Evolutionary conservation across 805 yeast species (phyloP).

Genomic region (Sungouiella blattae): DNA sequence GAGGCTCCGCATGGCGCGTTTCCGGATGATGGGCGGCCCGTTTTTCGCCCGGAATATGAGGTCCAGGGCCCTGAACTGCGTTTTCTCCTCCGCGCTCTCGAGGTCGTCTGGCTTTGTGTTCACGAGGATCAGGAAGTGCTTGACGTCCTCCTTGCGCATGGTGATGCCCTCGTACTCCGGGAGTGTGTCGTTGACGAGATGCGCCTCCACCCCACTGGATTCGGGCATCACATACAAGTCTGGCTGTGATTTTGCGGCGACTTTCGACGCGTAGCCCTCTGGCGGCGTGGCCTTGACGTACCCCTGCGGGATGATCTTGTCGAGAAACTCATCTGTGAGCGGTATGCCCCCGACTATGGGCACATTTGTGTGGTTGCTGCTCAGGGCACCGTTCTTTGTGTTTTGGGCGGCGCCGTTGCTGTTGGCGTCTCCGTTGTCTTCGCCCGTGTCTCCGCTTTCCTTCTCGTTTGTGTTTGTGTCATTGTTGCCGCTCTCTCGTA

Average conservation of each 20-base stretch:
- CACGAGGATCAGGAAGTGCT: slow-evolving; percentile 61
- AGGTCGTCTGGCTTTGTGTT: slow-evolving; percentile 20
- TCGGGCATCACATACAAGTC: slow-evolving; percentile 31
- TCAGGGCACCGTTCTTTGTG: background rate
- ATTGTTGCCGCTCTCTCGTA: too few relatives aligned
- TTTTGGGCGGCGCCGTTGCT: background rate
- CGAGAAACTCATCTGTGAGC: slow-evolving; percentile 45
- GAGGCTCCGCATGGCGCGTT: slow-evolving; percentile 61
- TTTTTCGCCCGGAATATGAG: slow-evolving; percentile 71
- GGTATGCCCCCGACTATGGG: slow-evolving; percentile 29
- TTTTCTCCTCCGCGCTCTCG: slow-evolving; percentile 49
- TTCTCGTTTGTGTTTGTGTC: too few relatives aligned
- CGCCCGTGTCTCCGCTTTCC: background rate
- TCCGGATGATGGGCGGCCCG: slow-evolving; percentile 68
- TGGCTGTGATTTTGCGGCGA: too few relatives aligned
- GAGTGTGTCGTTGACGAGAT: slow-evolving; percentile 11
- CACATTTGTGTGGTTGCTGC: slow-evolving; percentile 2
- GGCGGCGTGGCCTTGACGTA: slow-evolving; percentile 46
- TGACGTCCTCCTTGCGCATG: slow-evolving; percentile 61
- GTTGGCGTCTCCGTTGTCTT: background rate
- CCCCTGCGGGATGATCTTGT: slow-evolving; percentile 50
- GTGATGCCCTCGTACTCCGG: slow-evolving; percentile 14
- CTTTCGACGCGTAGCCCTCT: slow-evolving; percentile 31
- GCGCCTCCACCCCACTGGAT: slow-evolving; percentile 24
- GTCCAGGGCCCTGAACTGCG: slow-evolving; percentile 58